Evolutionary conservation across 352 stramenopile genomes (phyloP), one percentile per base, ranked within the genome.

Genomic region (Phytophthora constricta): DNA sequence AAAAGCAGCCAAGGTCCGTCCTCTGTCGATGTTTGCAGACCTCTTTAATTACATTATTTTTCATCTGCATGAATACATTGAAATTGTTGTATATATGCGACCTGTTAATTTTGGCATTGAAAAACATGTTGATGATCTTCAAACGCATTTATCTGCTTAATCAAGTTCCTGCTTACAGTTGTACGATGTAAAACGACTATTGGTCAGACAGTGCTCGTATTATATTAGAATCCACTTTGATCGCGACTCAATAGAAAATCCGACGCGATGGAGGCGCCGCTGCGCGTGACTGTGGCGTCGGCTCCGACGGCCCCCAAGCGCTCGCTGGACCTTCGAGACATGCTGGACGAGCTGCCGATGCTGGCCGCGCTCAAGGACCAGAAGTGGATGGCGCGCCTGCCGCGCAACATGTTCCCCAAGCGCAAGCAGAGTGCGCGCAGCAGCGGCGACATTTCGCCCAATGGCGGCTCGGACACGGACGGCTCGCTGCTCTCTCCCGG

Each of bases 331-430:
- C 68, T 84, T 39, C 76, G 72, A 17, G 83, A 90, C 51, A 77
- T 91, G 60, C 73, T 89, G 50, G 78, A 89, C 41, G 82, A 92
- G 47, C 56, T 92, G 27, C 81, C 84, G 47, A 82, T 84, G 52
- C 66, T 89, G 13, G 64, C 64, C 8, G 57, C 68, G 47, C 65
- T 91, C 28, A 90, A 89, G 53, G 82, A 89, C 60, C 74, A 84
- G 43, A 79, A 87, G 58, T 92, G 84, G 84, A 80, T 90, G 72
- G 78, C 80, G 52, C 77, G 71, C 41, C 70, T 92, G 39, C 73
- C 82, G 46, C 73, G 79, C 47, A 76, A 70, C 13, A 55, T 85
- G 26, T 71, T 77, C 16, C 52, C 58, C 4, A 65, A 48, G 43
- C 64, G 45, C 47, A 70, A 55, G 50, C 77, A 62, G 47, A 68